phyloP scores from a whole-genome alignment of 208 protist genomes.

The Leishmania tarentolae region DNA sequence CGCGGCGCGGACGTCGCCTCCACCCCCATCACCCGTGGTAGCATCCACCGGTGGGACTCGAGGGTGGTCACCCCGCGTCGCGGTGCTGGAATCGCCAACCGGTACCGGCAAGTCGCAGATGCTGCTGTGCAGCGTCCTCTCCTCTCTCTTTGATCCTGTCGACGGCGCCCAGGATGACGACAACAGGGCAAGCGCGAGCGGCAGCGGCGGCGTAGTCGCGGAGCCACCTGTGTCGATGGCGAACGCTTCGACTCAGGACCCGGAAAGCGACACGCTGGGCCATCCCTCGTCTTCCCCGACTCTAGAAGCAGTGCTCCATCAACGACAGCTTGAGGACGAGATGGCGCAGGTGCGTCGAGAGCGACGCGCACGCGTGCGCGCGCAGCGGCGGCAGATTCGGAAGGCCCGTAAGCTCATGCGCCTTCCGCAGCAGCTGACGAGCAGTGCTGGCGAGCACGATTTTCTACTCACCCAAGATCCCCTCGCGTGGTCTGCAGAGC shows the following conservation, averaged over 20 bases:
- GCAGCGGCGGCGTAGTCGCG: neutral
- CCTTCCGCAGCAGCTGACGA: slow-evolving; percentile 7
- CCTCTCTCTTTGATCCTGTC: slow-evolving; percentile 51
- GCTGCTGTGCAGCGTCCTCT: slow-evolving; percentile 89
- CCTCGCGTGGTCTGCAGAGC: slow-evolving; percentile 21
- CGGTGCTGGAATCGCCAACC: slow-evolving; percentile 95
- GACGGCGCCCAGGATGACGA: neutral
- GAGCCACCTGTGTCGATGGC: neutral
- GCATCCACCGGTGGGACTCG: neutral
- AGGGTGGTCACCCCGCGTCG: slow-evolving; percentile 35
- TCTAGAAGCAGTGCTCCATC: slow-evolving; percentile 25
- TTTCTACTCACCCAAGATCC: slow-evolving; percentile 30
- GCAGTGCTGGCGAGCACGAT: slow-evolving; percentile 2
- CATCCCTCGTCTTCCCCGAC: neutral
- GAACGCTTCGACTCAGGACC: neutral
- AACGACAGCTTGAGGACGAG: slow-evolving; percentile 43
- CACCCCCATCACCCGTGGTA: neutral
- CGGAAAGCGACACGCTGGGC: neutral
- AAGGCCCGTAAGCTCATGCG: slow-evolving; percentile 21
- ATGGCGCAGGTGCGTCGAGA: slow-evolving; percentile 19
- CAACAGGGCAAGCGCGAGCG: neutral
- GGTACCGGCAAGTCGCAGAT: slow-evolving; percentile 96
- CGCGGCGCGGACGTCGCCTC: neutral
- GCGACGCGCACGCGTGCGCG: slow-evolving; percentile 26
- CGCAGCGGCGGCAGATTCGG: slow-evolving; percentile 23